Evolutionary conservation across 2,329 filamentous ascomycete species (phyloP).

Genomic region (Neonectria hederae): DNA sequence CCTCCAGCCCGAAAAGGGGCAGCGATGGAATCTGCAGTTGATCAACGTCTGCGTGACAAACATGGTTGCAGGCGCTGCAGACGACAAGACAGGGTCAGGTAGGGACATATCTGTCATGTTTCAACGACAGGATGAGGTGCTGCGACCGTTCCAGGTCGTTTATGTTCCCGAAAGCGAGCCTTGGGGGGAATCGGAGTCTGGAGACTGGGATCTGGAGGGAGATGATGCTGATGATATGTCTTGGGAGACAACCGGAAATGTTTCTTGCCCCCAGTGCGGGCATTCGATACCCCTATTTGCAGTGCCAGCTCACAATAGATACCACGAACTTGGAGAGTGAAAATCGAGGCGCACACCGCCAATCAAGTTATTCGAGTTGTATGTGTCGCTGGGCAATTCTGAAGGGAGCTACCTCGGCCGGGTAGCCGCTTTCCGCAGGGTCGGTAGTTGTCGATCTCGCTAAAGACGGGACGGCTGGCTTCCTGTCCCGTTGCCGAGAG

Average conservation of each 20-base stretch:
- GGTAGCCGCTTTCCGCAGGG: slow-evolving; percentile 2
- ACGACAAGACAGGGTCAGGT: slow-evolving; percentile 64
- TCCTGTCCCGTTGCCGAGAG: slow-evolving; percentile 1
- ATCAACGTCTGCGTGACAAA: slow-evolving; percentile 90
- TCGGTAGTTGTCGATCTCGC: slow-evolving; percentile 15
- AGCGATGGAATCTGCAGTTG: slow-evolving; percentile 80
- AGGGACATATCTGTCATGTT: slow-evolving; percentile 88
- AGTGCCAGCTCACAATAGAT: slow-evolving; percentile 61
- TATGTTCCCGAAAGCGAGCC: slow-evolving; percentile 46
- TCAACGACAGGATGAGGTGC: slow-evolving; percentile 72
- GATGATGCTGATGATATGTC: slow-evolving; percentile 32
- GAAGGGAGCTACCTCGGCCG: neutral
- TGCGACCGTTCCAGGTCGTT: slow-evolving; percentile 71
- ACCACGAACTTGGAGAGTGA: slow-evolving; percentile 47
- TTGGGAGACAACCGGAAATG: slow-evolving; percentile 47
- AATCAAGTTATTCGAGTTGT: neutral
- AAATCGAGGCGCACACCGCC: neutral
- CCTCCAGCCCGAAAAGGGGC: slow-evolving; percentile 72
- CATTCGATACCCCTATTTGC: slow-evolving; percentile 66
- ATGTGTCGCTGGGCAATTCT: neutral
- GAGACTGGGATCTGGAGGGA: slow-evolving; percentile 28
- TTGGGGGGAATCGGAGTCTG: slow-evolving; percentile 39
- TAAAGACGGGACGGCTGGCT: slow-evolving; percentile 10
- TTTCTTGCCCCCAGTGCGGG: slow-evolving; percentile 59
- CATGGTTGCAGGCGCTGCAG: slow-evolving; percentile 70